Percentiles rank a stretch among this genome's conserved stretches.
These are phyloP conservation scores for Aspergillus phoenicis DNA, from an alignment of 2,329 filamentous ascomycete genomes.

Conservation along the genomic window DNA sequence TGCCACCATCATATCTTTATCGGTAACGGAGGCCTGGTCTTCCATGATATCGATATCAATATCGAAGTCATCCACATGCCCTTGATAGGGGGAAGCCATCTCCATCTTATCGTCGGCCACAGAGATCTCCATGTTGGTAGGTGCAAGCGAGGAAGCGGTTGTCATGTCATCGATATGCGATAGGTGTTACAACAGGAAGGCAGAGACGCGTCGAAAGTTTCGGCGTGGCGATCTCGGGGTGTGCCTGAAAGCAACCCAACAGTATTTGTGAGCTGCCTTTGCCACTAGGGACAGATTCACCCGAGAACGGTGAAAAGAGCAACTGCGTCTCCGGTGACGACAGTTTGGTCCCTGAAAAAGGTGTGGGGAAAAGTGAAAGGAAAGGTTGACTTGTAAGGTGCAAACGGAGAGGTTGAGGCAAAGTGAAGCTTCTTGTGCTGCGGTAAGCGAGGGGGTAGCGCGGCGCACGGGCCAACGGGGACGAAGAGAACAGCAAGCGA, in stretches of 20 bases:
- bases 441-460: conserved; percentile 43
- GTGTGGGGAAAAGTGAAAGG: background rate
- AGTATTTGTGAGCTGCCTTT: background rate
- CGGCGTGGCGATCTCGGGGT: conserved; percentile 22
- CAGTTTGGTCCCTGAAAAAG: conserved; percentile 1
- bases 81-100: conserved; percentile 44
- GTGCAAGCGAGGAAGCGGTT: conserved; percentile 31
- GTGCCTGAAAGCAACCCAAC: conserved; percentile 8
- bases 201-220: conserved; percentile 23
- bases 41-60: conserved; percentile 62
- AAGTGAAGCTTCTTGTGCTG: conserved; percentile 26
- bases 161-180: conserved; percentile 35
- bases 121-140: conserved; percentile 41
- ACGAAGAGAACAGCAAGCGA: conserved; percentile 46
- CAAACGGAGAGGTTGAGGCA: background rate
- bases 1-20: conserved; percentile 49
- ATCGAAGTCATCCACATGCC: conserved; percentile 55
- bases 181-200: conserved; percentile 16
- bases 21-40: conserved; percentile 61
- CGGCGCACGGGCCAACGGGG: conserved; percentile 37
- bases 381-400: conserved; percentile 13
- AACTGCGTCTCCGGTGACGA: background rate
- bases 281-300: background rate
- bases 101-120: conserved; percentile 48
- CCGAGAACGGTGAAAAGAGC: background rate